These are phyloP conservation scores for Bathelium albidoporum DNA, from an alignment of 495 filamentous ascomycete genomes.

Conservation along the genomic window DNA sequence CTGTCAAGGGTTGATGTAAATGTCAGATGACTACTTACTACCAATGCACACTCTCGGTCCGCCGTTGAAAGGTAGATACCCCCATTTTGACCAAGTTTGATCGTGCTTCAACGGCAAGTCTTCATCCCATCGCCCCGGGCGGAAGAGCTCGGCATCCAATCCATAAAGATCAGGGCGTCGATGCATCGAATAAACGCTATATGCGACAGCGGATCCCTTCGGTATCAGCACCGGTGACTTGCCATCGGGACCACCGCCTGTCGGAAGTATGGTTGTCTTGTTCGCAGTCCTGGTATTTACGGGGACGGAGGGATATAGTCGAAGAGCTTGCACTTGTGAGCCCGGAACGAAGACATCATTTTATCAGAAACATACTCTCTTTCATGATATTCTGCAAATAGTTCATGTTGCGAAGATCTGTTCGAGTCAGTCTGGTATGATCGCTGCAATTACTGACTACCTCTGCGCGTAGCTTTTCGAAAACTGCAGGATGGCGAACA, in stretches of 20 bases:
- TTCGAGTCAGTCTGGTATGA: not conserved
- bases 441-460: not conserved
- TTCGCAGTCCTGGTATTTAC: slow-evolving; percentile 24
- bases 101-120: slow-evolving; percentile 8
- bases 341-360: not conserved
- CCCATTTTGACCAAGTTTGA: slow-evolving; percentile 26
- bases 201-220: slow-evolving; percentile 22
- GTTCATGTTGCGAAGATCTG: not conserved
- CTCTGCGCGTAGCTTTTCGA: not conserved
- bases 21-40: slow-evolving; percentile 4
- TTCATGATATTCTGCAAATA: not conserved
- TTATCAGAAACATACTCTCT: not conserved
- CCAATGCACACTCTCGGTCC: slow-evolving; percentile 32
- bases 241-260: slow-evolving; percentile 27
- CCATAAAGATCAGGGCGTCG: slow-evolving; percentile 27
- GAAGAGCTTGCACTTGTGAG: slow-evolving; percentile 13
- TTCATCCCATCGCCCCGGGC: slow-evolving; percentile 30
- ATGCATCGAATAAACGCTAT: slow-evolving; percentile 27
- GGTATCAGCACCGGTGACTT: slow-evolving; percentile 24
- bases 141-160: slow-evolving; percentile 27
- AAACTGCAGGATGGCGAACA: not conserved
- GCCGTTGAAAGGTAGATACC: slow-evolving; percentile 35
- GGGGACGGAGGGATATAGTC: slow-evolving; percentile 29
- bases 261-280: slow-evolving; percentile 28
- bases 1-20: slow-evolving; percentile 1